Base-by-base conservation (phyloP, 306 rosid species). In the Vigna mungo region DNA sequence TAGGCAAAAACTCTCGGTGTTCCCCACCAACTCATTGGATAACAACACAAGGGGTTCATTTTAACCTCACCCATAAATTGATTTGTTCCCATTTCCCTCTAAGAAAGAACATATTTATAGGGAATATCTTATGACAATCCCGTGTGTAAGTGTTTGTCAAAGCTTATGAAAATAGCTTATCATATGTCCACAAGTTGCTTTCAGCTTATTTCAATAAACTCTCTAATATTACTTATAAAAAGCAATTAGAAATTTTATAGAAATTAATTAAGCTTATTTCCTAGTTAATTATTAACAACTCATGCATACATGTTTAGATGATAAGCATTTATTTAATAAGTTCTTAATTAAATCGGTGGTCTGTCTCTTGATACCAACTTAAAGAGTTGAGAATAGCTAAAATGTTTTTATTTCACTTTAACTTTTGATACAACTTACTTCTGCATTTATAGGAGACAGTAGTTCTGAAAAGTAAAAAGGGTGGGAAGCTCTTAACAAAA, bases 241-340 rank as follows among this genome's bases (percentile, higher is more conserved):
- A 2, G 17, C 30, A 7, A n/a, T 27, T 59, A 25, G 39, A 59
- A 27, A 11, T 27, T 59, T 6, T 4, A 58, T 12, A 34, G 25
- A 25, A 27, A 27, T 36, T 13, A 55, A 10, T 55, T 11, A 56
- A 56, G n/a, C 63, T 23, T 56, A 23, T 56, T 56, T 23, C 15
- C n/a, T 23, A 3, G 27, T 23, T 56, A 56, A 56, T 56, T 56
- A 56, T 23, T 56, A 36, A 59, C 65, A 59, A 59, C 32, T 59
- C 6, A 27, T 59, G 2, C 18, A 14, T 3, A 25, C 13, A 7
- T 58, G 39, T 37, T 58, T 25, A 27, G 9, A 58, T 13, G 17
- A 25, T 1, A 25, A 58, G 37, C 64, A 25, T 25, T 56, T 58
- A 23, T 58, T 58, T 7, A 58, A 5, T 25, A 58, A 12, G 39